phyloP scores from a whole-genome alignment of 371 early-diverging fungal genomes.

The Lichtheimia ramosa region DNA sequence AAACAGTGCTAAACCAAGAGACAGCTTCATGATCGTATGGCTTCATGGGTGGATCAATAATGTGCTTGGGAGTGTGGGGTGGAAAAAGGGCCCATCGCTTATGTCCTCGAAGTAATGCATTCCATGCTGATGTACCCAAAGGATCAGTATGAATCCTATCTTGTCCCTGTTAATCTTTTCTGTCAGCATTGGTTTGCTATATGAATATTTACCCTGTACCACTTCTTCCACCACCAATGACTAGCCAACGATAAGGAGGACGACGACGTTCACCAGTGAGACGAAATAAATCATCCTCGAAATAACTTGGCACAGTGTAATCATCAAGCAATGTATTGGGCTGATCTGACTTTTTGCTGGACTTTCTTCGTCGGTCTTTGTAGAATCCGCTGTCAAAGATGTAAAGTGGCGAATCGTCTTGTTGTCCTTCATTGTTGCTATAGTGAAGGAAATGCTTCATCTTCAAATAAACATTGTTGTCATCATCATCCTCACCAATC shows the following conservation, averaged over 20 bases:
- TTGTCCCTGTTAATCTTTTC: too few species aligned
- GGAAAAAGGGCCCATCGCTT: constrained; percentile 80
- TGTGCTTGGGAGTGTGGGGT: constrained; percentile 51
- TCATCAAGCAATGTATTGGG: constrained; percentile 58
- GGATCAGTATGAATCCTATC: constrained; percentile 63
- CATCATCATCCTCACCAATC: constrained; percentile 81
- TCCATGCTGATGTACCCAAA: constrained; percentile 72
- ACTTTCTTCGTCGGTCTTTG: constrained; percentile 26
- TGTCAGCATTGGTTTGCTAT: too few species aligned
- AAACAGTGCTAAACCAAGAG: constrained; percentile 78
- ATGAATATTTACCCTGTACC: constrained; percentile 56
- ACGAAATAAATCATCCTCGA: constrained; percentile 74
- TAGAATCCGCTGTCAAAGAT: constrained; percentile 78
- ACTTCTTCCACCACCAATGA: constrained; percentile 64
- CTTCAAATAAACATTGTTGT: constrained; percentile 68
- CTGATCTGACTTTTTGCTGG: constrained; percentile 1
- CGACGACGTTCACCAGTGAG: constrained; percentile 62
- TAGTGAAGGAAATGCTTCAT: constrained; percentile 74
- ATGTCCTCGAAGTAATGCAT: constrained; percentile 61
- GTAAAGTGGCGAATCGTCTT: constrained; percentile 82
- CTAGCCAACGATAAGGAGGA: constrained; percentile 70
- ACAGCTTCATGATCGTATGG: constrained; percentile 75
- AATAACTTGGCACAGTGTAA: constrained; percentile 72
- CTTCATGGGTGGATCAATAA: constrained; percentile 62
- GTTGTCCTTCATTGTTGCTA: constrained; percentile 49